These are phyloP conservation scores for Fusarium tuaranense DNA, from an alignment of 2,329 filamentous ascomycete species.

Conservation along the genomic window DNA sequence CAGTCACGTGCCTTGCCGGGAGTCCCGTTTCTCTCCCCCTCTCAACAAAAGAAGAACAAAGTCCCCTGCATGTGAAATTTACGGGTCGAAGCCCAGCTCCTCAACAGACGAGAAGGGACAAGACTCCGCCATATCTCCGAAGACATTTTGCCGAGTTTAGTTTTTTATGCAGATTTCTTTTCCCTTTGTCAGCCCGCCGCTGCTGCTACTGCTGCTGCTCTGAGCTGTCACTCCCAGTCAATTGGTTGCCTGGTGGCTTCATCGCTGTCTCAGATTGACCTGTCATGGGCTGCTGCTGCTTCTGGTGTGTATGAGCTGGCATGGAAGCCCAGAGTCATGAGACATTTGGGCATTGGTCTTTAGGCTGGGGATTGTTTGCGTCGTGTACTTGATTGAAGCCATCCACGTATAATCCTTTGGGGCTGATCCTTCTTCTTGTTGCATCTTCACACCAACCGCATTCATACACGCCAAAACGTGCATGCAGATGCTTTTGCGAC, in stretches of 20 bases:
- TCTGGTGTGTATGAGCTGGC: slow-evolving; percentile 26
- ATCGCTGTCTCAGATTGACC: slow-evolving; percentile 1
- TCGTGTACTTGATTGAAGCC: background rate
- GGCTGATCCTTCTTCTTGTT: background rate
- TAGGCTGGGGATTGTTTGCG: background rate
- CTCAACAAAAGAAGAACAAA: slow-evolving; percentile 30
- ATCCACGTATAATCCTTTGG: background rate
- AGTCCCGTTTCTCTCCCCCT: slow-evolving; percentile 24
- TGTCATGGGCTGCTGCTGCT: slow-evolving; percentile 12
- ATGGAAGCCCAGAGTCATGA: slow-evolving; percentile 31
- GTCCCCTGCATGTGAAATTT: slow-evolving; percentile 29
- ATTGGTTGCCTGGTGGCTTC: background rate
- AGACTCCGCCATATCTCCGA: slow-evolving; percentile 38
- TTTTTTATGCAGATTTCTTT: slow-evolving; percentile 7
- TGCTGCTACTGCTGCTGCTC: background rate
- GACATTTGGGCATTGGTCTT: slow-evolving; percentile 20
- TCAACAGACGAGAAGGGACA: slow-evolving; percentile 24
- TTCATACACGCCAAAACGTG: background rate
- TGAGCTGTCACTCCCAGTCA: background rate
- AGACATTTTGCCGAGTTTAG: slow-evolving; percentile 11
- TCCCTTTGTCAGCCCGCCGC: background rate
- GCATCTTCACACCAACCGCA: background rate
- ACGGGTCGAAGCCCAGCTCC: slow-evolving; percentile 12
- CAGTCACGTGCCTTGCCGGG: slow-evolving; percentile 29
- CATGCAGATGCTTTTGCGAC: background rate